Conservation (phyloP, 371 early-diverging fungal genomes). For the Syncephalastrum sp. region DNA sequence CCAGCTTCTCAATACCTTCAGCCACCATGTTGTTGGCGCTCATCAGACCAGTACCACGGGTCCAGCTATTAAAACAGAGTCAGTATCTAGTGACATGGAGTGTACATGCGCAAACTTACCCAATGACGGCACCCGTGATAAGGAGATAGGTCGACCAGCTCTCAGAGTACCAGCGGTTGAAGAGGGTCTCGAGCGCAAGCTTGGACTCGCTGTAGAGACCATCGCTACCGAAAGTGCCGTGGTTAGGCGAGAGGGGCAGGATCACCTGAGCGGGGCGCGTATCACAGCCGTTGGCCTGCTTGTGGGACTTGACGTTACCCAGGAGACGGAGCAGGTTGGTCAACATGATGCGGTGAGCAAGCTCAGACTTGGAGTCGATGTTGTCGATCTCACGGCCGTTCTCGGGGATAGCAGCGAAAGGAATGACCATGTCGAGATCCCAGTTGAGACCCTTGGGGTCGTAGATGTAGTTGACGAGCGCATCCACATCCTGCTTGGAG, state of each 20-base stretch:
- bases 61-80: constrained; percentile 62
- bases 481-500: constrained; percentile 80
- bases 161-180: constrained; percentile 94
- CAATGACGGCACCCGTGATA: constrained; percentile 93
- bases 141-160: constrained; percentile 88
- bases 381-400: constrained; percentile 86
- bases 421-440: constrained; percentile 94
- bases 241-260: constrained; percentile 94
- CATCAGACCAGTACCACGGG: constrained; percentile 97
- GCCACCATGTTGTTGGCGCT: constrained; percentile 89
- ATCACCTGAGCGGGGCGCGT: constrained; percentile 92
- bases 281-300: constrained; percentile 72
- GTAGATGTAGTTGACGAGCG: constrained; percentile 86
- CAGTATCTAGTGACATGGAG: constrained; percentile 1
- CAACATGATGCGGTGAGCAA: constrained; percentile 91
- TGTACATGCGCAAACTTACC: constrained; percentile 33
- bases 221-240: constrained; percentile 92
- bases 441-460: constrained; percentile 83
- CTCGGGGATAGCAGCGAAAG: constrained; percentile 94
- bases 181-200: constrained; percentile 87
- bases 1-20: constrained; percentile 87
- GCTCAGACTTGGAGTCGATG: constrained; percentile 86
- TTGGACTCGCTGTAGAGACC: constrained; percentile 96
- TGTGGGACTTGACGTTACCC: constrained; percentile 84
- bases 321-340: constrained; percentile 84